Conservation (phyloP, 2,329 filamentous ascomycete species). For the Ophiostoma ulmi region DNA sequence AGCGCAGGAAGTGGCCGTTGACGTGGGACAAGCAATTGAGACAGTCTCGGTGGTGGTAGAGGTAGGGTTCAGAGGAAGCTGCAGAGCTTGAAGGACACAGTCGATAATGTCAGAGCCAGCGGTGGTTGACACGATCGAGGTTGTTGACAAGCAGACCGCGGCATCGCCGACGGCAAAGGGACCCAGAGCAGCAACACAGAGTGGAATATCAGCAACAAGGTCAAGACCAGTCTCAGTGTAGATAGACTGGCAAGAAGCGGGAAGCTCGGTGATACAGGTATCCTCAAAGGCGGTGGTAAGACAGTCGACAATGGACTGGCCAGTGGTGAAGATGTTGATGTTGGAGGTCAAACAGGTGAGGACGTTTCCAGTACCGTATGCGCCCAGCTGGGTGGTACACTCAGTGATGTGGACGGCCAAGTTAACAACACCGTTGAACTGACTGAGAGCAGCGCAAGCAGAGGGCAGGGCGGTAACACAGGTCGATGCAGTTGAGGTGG, state of each 20-base stretch:
- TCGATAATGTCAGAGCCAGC: slow-evolving; percentile 20
- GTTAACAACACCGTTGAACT: background rate
- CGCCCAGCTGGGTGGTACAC: slow-evolving; percentile 14
- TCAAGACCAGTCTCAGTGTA: background rate
- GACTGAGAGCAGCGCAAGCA: background rate
- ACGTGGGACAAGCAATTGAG: slow-evolving; percentile 12
- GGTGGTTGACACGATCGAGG: slow-evolving; percentile 2
- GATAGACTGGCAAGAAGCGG: slow-evolving; percentile 20
- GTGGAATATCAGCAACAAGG: slow-evolving; percentile 14
- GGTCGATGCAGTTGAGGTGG: slow-evolving; percentile 7
- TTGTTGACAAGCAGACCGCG: slow-evolving; percentile 21
- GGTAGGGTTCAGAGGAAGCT: background rate
- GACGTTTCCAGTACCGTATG: background rate
- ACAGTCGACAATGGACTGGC: slow-evolving; percentile 17
- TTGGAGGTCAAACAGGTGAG: slow-evolving; percentile 16
- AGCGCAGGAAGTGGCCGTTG: background rate
- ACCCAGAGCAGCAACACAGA: slow-evolving; percentile 24
- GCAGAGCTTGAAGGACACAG: slow-evolving; percentile 21
- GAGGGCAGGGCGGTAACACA: slow-evolving; percentile 23
- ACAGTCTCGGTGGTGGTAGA: slow-evolving; percentile 1
- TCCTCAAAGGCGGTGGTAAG: background rate
- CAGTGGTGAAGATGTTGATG: background rate
- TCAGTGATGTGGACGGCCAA: background rate
- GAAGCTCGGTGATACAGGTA: slow-evolving; percentile 21
- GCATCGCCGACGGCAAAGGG: slow-evolving; percentile 24